These are phyloP conservation scores for Auricularia auricula-judae DNA, from an alignment of 768 basidiomycete species.

Conservation along the genomic window DNA sequence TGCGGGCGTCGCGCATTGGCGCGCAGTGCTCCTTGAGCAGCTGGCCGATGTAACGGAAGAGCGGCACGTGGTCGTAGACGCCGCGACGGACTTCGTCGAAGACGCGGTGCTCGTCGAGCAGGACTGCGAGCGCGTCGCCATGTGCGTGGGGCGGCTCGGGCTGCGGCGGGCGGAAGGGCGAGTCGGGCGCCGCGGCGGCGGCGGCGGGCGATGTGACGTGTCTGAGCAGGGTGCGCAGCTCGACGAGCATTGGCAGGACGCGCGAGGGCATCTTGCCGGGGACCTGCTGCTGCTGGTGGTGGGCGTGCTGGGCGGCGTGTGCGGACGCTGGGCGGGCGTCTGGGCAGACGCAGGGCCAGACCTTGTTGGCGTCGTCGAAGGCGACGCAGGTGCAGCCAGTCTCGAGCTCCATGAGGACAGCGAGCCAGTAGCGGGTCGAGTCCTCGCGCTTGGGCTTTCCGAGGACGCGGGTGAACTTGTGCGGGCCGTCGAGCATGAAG, in stretches of 20 bases:
- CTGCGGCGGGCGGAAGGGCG: constrained; percentile 26
- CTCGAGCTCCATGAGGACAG: constrained; percentile 67
- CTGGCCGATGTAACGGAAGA: constrained; percentile 69
- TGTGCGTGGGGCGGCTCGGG: constrained; percentile 45
- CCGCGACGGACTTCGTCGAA: constrained; percentile 69
- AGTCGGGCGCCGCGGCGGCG: constrained; percentile 6
- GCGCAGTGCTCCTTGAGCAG: constrained; percentile 87
- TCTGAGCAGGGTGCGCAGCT: constrained; percentile 72
- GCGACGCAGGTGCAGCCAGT: constrained; percentile 78
- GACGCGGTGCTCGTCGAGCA: constrained; percentile 77
- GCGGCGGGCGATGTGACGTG: constrained; percentile 71
- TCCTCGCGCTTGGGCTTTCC: constrained; percentile 60
- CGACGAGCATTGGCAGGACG: constrained; percentile 54
- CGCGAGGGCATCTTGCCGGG: constrained; percentile 45
- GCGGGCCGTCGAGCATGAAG: constrained; percentile 74
- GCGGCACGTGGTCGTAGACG: constrained; percentile 65
- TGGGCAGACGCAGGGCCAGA: constrained; percentile 23
- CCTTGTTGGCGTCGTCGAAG: constrained; percentile 48
- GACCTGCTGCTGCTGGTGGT: background rate
- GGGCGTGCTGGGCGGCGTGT: background rate
- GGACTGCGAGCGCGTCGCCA: constrained; percentile 50
- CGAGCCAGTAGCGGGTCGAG: constrained; percentile 77
- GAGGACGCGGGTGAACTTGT: constrained; percentile 73
- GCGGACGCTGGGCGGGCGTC: constrained; percentile 13
- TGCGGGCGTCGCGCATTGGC: constrained; percentile 78